Base-by-base conservation (phyloP, 345 rosid genomes). In the Iberis pinnata region DNA sequence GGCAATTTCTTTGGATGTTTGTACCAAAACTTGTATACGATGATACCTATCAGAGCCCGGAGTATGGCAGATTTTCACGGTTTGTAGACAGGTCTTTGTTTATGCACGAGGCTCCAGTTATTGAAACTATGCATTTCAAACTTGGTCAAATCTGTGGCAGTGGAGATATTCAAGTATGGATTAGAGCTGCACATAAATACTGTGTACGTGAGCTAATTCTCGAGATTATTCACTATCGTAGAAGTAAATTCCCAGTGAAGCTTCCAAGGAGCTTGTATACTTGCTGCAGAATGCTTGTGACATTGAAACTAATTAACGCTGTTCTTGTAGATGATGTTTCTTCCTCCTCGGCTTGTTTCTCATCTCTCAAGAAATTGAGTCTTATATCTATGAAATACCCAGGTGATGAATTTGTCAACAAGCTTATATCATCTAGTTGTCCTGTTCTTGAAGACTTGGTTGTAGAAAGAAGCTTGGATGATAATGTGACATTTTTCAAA, bases 81-180 rank as follows among this genome's bases (percentile, higher is more conserved):
- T 53, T 53, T 9, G 58, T 53, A n/a, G 5, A 53, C 33, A 22
- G 33, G 13, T 53, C 44, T 53, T 14, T 37, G 20, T 5, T 37
- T 4, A 4, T 52, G 13, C 56, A 52, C 18, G 8, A 52, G 43
- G 56, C 56, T 19, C 56, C 31, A 0, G 12, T 52, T 20, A 5
- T 52, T 3, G 43, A 52, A 4, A 13, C n/a, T 52, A 35, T 52
- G 43, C 18, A 12, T 22, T 20, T 52, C 31, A 52, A 52, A 37
- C 43, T 52, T 13, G 56, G 43, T 51, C 2, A 17, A 18, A 33
- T 1, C 0, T 32, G 27, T 12, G 11, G 10, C 4, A 3, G 2
- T 18, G 26, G 1, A 12, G 56, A 33, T 33, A 3, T 50, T 12
- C 16, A 9, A 33, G 17, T 12, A 3, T 50, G 25, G 16, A 18